These are phyloP conservation scores for Colletotrichum higginsianum DNA, from an alignment of 2,329 filamentous ascomycete species.

Conservation along the genomic window DNA sequence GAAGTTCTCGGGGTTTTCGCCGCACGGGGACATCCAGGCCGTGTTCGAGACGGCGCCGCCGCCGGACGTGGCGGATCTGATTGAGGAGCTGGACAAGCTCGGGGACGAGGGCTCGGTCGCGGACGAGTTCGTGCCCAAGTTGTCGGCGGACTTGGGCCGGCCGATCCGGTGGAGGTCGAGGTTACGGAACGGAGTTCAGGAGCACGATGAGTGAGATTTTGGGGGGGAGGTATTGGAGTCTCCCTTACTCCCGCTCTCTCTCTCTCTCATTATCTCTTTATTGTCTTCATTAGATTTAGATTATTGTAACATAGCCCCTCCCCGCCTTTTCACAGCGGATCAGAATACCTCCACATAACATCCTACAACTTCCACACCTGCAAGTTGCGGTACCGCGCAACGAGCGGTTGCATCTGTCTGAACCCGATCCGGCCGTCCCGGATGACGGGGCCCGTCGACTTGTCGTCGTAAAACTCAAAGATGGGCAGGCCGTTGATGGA, in stretches of 20 bases:
- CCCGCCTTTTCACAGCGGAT: not conserved
- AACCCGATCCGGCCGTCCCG: constrained; percentile 49
- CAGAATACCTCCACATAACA: not conserved
- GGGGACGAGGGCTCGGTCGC: constrained; percentile 19
- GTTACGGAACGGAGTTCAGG: constrained; percentile 15
- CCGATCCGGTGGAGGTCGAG: constrained; percentile 17
- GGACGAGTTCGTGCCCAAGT: constrained; percentile 7
- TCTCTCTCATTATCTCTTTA: too few species aligned
- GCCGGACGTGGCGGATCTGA: constrained; percentile 52
- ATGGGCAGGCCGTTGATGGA: constrained; percentile 48
- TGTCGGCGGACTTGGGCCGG: constrained; percentile 7
- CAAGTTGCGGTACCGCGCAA: constrained; percentile 50
- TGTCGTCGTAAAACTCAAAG: constrained; percentile 49
- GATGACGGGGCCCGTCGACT: constrained; percentile 48
- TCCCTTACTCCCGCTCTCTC: too few species aligned
- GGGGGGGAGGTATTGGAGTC: not conserved
- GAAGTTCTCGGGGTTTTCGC: constrained; percentile 55
- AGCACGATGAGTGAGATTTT: constrained; percentile 21
- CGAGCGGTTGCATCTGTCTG: constrained; percentile 50
- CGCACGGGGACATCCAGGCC: constrained; percentile 72
- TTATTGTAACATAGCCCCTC: not conserved
- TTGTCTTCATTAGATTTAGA: not conserved
- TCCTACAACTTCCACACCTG: constrained; percentile 49
- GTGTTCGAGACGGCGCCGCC: constrained; percentile 74
- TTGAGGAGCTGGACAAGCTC: constrained; percentile 44